Percentiles rank a stretch among this genome's conserved stretches.
phyloP scores from a whole-genome alignment of 805 yeast genomes.

The Wickerhamiella kurtzmanii region DNA sequence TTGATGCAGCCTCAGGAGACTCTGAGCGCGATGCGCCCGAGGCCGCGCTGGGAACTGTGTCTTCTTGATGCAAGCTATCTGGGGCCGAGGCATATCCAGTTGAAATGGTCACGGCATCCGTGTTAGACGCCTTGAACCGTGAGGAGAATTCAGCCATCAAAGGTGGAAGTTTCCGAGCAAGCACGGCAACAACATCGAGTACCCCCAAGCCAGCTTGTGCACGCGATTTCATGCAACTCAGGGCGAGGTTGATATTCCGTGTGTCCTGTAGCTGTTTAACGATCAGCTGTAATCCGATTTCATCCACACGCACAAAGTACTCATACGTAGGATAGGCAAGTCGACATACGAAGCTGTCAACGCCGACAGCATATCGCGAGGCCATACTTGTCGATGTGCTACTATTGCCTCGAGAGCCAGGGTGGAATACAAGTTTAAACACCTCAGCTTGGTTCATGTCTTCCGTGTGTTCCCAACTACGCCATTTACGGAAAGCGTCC shows the following conservation, averaged over 20 bases:
- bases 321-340: conserved; percentile 9
- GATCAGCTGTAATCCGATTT: conserved; percentile 2
- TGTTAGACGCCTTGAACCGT: background rate
- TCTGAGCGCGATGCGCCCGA: too few species aligned
- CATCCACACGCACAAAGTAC: conserved; percentile 11
- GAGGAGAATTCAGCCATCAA: background rate
- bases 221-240: conserved; percentile 16
- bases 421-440: conserved; percentile 14
- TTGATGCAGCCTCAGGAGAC: too few species aligned
- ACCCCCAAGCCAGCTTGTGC: conserved; percentile 17
- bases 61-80: too few species aligned
- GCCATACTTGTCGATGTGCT: conserved; percentile 8
- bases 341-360: conserved; percentile 13
- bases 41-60: too few species aligned
- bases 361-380: conserved; percentile 2
- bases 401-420: conserved; percentile 9
- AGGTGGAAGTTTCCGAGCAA: background rate
- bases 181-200: conserved; percentile 9
- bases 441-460: conserved; percentile 18
- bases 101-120: background rate
- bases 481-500: conserved; percentile 59
- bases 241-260: conserved; percentile 11
- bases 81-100: background rate
- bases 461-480: conserved; percentile 64
- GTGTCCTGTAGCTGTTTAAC: conserved; percentile 10